Conservation (phyloP, 1,139 yeast genomes). For the Geotrichum bryndzae region DNA sequence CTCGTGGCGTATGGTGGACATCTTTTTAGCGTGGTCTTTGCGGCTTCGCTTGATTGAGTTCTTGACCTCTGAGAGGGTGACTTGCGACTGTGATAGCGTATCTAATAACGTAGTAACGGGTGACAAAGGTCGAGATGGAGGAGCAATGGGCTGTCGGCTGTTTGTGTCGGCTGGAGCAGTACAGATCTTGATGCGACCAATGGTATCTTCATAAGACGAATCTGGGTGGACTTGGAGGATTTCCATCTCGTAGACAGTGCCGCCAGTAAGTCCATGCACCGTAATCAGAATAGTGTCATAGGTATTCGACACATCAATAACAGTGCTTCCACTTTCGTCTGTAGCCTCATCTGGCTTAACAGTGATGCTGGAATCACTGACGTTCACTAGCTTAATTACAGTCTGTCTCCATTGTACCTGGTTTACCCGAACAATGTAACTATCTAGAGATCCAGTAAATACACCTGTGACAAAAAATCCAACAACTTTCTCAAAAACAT, state of each 20-base stretch:
- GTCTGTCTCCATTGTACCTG: slow-evolving; percentile 37
- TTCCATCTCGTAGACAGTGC: slow-evolving; percentile 34
- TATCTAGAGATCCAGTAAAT: slow-evolving; percentile 21
- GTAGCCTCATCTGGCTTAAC: slow-evolving; percentile 8
- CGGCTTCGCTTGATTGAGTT: slow-evolving; percentile 30
- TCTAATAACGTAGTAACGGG: slow-evolving; percentile 37
- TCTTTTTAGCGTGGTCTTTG: slow-evolving; percentile 34
- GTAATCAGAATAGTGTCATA: slow-evolving; percentile 13
- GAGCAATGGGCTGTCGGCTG: slow-evolving; percentile 12
- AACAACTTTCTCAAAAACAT: slow-evolving; percentile 31
- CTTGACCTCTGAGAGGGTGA: slow-evolving; percentile 34
- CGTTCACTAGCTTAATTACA: slow-evolving; percentile 24
- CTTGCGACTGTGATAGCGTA: slow-evolving; percentile 34
- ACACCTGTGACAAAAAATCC: slow-evolving; percentile 30
- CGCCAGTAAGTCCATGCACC: slow-evolving; percentile 31
- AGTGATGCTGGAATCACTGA: slow-evolving; percentile 16
- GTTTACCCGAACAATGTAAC: slow-evolving; percentile 30
- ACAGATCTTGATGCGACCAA: slow-evolving; percentile 21
- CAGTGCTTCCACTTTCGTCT: slow-evolving; percentile 13
- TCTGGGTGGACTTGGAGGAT: slow-evolving; percentile 20
- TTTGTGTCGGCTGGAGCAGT: slow-evolving; percentile 15
- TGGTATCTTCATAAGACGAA: slow-evolving; percentile 10
- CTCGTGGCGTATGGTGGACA: slow-evolving; percentile 33
- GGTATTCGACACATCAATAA: slow-evolving; percentile 2
- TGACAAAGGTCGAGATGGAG: slow-evolving; percentile 33